Conservation (phyloP, 495 filamentous ascomycete species). For the Trichoderma erinaceum region DNA sequence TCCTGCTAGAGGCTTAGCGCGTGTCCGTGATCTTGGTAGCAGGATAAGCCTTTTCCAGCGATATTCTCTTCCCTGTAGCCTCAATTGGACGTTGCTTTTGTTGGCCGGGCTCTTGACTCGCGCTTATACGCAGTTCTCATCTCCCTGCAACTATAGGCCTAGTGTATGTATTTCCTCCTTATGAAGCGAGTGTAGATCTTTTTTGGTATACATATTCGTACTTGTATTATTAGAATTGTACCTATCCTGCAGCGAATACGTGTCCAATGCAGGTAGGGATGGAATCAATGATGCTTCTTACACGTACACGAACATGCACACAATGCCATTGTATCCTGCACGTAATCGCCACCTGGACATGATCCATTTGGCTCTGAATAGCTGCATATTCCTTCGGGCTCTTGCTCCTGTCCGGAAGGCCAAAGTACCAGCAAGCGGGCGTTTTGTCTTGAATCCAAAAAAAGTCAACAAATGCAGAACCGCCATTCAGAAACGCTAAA, state of each 20-base stretch:
- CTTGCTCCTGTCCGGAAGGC: too few species aligned
- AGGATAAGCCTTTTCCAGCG: not conserved
- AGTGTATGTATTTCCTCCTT: too few species aligned
- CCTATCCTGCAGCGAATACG: too few species aligned
- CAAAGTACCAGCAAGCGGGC: not conserved
- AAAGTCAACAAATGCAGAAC: not conserved
- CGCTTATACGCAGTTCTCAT: too few species aligned
- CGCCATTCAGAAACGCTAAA: not conserved
- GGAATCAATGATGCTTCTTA: not conserved
- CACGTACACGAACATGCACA: not conserved
- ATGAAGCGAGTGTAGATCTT: too few species aligned
- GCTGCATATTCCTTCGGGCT: not conserved
- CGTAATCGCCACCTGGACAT: not conserved
- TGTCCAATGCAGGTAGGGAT: not conserved
- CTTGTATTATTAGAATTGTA: too few species aligned
- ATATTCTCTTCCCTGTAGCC: too few species aligned
- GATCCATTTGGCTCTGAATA: not conserved
- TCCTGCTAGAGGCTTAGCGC: not conserved
- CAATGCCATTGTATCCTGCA: not conserved
- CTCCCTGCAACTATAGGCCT: too few species aligned
- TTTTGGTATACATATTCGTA: too few species aligned
- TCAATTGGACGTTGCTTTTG: too few species aligned
- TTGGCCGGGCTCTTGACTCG: too few species aligned
- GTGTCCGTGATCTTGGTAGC: not conserved
- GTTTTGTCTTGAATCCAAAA: not conserved